Percentiles rank a stretch among this genome's conserved stretches.
phyloP scores from a whole-genome alignment of 2,329 filamentous ascomycete genomes.

The Lecanosticta acicola region DNA sequence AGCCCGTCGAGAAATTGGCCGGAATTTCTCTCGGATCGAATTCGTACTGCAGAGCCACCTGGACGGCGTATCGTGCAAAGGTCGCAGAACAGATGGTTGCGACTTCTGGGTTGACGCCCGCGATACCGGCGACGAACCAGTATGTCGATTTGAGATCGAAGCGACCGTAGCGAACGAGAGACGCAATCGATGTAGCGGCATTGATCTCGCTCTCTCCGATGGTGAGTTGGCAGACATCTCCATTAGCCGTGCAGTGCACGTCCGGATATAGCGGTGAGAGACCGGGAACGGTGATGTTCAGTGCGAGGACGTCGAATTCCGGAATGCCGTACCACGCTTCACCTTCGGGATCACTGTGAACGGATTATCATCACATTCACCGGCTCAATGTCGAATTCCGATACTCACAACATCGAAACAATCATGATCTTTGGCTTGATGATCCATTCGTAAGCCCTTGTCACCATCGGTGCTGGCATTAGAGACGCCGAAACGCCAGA shows the following conservation, averaged over 20 bases:
- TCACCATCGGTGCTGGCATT: slow-evolving; percentile 4
- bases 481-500: slow-evolving; percentile 11
- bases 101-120: slow-evolving; percentile 62
- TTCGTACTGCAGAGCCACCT: slow-evolving; percentile 71
- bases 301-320: slow-evolving; percentile 32
- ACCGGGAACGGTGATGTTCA: slow-evolving; percentile 33
- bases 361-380: neutral
- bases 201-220: slow-evolving; percentile 62
- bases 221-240: slow-evolving; percentile 62
- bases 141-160: slow-evolving; percentile 65
- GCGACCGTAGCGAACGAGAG: slow-evolving; percentile 54
- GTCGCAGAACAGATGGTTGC: slow-evolving; percentile 62
- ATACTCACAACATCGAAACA: slow-evolving; percentile 51
- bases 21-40: slow-evolving; percentile 66
- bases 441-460: slow-evolving; percentile 23
- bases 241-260: slow-evolving; percentile 57
- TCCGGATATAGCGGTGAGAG: slow-evolving; percentile 30
- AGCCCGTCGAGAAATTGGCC: slow-evolving; percentile 59
- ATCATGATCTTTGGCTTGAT: slow-evolving; percentile 58
- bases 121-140: slow-evolving; percentile 67
- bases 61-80: slow-evolving; percentile 63
- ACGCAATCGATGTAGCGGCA: slow-evolving; percentile 60
- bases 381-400: no score
- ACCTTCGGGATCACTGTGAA: slow-evolving; percentile 16
- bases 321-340: slow-evolving; percentile 46